A percentile compares a stretch with the other conserved stretches of the same genome.
Conservation (phyloP, 2,329 filamentous ascomycete genomes). For the Hymenoscyphus linearis region DNA sequence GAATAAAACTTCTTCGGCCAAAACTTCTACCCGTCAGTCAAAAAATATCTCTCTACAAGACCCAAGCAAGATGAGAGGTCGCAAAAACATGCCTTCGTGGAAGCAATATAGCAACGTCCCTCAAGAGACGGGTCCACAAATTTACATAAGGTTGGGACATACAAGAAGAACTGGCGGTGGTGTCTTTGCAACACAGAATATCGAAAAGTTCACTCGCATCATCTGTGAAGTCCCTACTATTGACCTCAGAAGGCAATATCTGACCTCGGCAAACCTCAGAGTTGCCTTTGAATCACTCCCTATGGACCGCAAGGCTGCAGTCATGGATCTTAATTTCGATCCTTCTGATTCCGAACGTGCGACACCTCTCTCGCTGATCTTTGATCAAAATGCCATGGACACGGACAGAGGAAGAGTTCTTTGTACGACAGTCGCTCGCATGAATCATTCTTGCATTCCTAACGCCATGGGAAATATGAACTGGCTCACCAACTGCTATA, state of each 20-base stretch:
- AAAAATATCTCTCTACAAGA: not conserved
- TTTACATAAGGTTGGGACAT: not conserved
- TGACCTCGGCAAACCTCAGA: not conserved
- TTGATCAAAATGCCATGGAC: slow-evolving; percentile 1
- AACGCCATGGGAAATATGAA: not conserved
- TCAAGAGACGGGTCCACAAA: not conserved
- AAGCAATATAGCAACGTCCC: no score
- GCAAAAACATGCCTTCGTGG: not conserved
- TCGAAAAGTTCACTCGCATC: not conserved
- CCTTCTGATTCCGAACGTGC: not conserved
- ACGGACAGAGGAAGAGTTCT: not conserved
- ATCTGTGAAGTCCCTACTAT: not conserved
- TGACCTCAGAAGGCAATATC: not conserved
- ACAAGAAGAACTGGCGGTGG: not conserved
- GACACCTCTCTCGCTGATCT: not conserved
- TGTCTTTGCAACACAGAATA: not conserved
- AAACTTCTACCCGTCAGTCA: not conserved
- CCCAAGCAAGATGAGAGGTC: not conserved
- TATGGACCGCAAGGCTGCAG: not conserved
- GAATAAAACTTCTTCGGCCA: not conserved
- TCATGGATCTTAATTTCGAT: not conserved
- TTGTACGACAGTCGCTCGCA: not conserved
- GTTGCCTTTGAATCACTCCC: not conserved
- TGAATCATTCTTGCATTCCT: not conserved
- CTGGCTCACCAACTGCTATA: not conserved